phyloP scores from a whole-genome alignment of 371 early-diverging fungal species.

The Lichtheimia ramosa region DNA sequence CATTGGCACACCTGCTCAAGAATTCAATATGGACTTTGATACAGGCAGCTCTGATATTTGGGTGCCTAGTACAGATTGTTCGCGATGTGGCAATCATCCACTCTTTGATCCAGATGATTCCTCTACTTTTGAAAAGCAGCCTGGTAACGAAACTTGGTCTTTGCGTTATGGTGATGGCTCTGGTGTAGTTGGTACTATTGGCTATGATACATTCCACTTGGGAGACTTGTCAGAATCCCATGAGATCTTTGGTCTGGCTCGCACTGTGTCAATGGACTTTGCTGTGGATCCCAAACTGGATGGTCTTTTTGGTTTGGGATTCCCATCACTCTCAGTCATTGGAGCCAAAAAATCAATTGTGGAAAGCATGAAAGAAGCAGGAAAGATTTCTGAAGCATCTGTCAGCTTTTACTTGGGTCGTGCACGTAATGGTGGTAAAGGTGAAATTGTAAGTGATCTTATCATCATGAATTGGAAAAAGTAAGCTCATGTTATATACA shows the following conservation, averaged over 20 bases:
- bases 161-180: conserved; percentile 57
- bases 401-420: conserved; percentile 40
- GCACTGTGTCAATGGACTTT: conserved; percentile 27
- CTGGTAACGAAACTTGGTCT: conserved; percentile 28
- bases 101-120: conserved; percentile 27
- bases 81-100: conserved; percentile 24
- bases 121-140: conserved; percentile 9
- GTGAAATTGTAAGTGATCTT: conserved; percentile 32
- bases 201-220: conserved; percentile 40
- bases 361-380: conserved; percentile 20
- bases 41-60: conserved; percentile 60
- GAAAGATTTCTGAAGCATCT: conserved; percentile 22
- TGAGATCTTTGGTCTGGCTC: conserved; percentile 38
- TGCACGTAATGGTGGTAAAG: conserved; percentile 30
- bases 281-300: conserved; percentile 43
- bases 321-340: conserved; percentile 39
- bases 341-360: conserved; percentile 27
- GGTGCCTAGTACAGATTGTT: conserved; percentile 42
- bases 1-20: conserved; percentile 57
- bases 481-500: conserved; percentile 5
- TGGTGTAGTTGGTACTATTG: conserved; percentile 40
- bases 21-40: conserved; percentile 54
- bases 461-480: not conserved
- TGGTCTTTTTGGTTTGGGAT: conserved; percentile 59
- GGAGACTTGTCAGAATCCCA: conserved; percentile 21